Percentiles rank a stretch among this genome's conserved stretches.
Conservation (phyloP, 257 asterid species). For the Leonotis leonurus region DNA sequence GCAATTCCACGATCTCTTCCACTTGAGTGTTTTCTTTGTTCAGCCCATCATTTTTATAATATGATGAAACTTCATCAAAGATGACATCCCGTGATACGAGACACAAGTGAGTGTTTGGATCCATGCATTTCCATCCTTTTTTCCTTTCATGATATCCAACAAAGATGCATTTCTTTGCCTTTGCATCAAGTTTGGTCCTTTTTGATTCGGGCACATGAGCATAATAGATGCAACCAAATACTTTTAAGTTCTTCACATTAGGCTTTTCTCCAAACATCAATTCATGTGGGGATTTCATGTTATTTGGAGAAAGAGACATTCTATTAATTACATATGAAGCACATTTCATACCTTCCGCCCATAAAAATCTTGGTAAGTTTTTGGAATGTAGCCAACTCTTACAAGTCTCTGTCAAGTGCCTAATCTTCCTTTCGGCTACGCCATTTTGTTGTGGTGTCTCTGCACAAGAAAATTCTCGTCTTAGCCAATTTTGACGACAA, state of each 20-base stretch:
- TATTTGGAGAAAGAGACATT: background rate
- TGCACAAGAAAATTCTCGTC: background rate
- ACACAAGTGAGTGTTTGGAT: background rate
- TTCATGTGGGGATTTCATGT: background rate
- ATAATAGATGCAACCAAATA: background rate
- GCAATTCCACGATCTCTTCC: background rate
- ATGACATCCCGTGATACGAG: background rate
- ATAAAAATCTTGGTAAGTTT: background rate
- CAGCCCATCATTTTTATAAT: too few relatives aligned
- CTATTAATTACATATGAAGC: background rate
- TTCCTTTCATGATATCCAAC: background rate
- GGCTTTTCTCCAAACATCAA: background rate
- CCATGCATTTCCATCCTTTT: background rate
- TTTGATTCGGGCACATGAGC: constrained; percentile 1
- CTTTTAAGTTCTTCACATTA: background rate
- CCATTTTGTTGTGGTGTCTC: background rate
- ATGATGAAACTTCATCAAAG: background rate
- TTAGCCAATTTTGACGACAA: background rate
- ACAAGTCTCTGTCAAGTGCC: background rate
- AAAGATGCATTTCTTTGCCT: background rate
- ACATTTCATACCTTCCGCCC: background rate
- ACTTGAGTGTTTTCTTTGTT: background rate
- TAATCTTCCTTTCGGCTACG: background rate
- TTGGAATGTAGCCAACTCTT: constrained; percentile 1
- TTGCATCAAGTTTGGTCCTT: background rate